These are phyloP conservation scores for Pulveroboletus sp. DNA, from an alignment of 768 basidiomycete species.

Conservation along the genomic window DNA sequence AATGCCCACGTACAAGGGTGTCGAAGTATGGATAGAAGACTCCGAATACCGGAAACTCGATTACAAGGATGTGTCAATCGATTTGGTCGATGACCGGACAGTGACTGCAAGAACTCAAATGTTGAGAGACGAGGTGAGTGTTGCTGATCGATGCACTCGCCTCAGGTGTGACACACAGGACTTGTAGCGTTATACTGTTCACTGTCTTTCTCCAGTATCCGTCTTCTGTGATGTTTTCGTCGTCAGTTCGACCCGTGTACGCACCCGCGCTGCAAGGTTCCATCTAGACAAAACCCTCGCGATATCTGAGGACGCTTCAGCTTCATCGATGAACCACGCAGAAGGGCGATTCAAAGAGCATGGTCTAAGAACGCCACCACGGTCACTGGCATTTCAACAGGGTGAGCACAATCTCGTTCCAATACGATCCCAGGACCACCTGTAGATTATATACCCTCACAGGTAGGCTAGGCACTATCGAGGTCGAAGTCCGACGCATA, in stretches of 20 bases:
- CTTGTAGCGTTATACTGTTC: conserved; percentile 13
- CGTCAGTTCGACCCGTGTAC: not conserved
- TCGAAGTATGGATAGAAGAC: conserved; percentile 20
- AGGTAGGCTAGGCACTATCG: conserved; percentile 9
- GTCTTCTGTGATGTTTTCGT: conserved; percentile 17
- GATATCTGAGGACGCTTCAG: not conserved
- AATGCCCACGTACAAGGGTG: conserved; percentile 14
- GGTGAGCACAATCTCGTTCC: not conserved
- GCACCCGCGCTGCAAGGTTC: conserved; percentile 14
- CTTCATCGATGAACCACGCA: conserved; percentile 6
- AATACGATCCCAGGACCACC: not conserved
- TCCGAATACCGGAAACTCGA: conserved; percentile 5
- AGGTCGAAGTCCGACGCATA: conserved; percentile 18
- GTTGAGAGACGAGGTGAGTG: conserved; percentile 12
- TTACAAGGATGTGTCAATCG: conserved; percentile 2
- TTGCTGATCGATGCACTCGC: not conserved
- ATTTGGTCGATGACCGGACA: conserved; percentile 11
- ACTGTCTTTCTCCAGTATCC: conserved; percentile 15
- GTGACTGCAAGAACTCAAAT: conserved; percentile 8
- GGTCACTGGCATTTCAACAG: not conserved
- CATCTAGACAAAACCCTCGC: conserved; percentile 6
- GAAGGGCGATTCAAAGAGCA: not conserved
- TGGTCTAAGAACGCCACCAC: conserved; percentile 13
- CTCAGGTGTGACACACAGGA: not conserved
- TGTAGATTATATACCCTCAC: not conserved